Percentiles rank a stretch among this genome's conserved stretches.
Conservation (phyloP, 1,139 yeast species). For the Yamadazyma dushanensis region DNA sequence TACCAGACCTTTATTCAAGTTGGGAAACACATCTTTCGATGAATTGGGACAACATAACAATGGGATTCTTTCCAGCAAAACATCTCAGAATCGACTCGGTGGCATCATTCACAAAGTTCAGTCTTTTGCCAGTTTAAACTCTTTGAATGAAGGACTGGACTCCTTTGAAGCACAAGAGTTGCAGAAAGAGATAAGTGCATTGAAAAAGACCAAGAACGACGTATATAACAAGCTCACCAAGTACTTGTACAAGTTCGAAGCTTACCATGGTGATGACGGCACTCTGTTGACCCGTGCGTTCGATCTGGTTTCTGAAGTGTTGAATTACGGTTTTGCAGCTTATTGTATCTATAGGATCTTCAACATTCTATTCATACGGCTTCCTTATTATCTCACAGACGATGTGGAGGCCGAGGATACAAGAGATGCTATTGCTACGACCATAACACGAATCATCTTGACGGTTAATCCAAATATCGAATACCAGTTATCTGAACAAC, state of each 20-base stretch:
- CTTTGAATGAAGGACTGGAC: slow-evolving; percentile 18
- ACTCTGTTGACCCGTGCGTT: slow-evolving; percentile 5
- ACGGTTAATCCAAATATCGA: slow-evolving; percentile 20
- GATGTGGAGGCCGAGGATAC: slow-evolving; percentile 16
- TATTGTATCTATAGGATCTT: slow-evolving; percentile 67
- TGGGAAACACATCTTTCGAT: slow-evolving; percentile 4
- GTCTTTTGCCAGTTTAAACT: slow-evolving; percentile 40
- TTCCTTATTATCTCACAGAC: slow-evolving; percentile 28
- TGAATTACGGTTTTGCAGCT: slow-evolving; percentile 43
- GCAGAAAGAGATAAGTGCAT: slow-evolving; percentile 35
- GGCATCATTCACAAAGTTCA: slow-evolving; percentile 41
- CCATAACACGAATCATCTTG: slow-evolving; percentile 53
- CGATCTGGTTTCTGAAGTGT: slow-evolving; percentile 9
- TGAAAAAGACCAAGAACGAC: slow-evolving; percentile 25
- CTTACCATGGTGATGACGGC: slow-evolving; percentile 13
- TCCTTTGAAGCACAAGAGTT: slow-evolving; percentile 38
- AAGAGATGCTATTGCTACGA: slow-evolving; percentile 65
- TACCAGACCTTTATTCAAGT: slow-evolving; percentile 18
- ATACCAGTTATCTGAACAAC: slow-evolving; percentile 43
- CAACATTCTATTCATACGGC: slow-evolving; percentile 42
- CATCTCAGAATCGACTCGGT: slow-evolving; percentile 16
- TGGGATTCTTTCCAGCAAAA: not conserved
- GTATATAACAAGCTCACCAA: slow-evolving; percentile 32
- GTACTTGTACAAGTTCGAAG: slow-evolving; percentile 18
- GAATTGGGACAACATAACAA: not conserved